phyloP scores from a whole-genome alignment of 805 yeast genomes.

The Candida silvatica region DNA sequence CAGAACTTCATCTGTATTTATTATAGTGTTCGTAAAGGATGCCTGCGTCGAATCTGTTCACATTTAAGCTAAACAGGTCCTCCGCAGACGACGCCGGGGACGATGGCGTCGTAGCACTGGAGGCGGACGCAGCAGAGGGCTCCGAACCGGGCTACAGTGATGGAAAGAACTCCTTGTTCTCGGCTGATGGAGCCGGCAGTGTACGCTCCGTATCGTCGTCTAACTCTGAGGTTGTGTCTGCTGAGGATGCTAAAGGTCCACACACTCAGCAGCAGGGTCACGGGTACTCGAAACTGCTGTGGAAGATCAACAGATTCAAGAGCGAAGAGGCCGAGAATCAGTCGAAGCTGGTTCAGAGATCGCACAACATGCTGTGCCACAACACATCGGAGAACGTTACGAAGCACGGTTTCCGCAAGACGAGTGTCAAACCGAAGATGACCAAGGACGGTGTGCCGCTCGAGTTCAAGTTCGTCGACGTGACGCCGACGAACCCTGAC shows the following conservation, averaged over 20 bases:
- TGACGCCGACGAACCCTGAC: slow-evolving; percentile 13
- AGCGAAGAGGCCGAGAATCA: slow-evolving; percentile 25
- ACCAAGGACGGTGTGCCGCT: slow-evolving; percentile 23
- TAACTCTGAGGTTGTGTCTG: background rate
- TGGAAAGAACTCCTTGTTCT: too few relatives aligned
- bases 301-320: slow-evolving; percentile 24
- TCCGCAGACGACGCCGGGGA: too few relatives aligned
- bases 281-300: slow-evolving; percentile 17
- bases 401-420: slow-evolving; percentile 20
- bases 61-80: too few relatives aligned
- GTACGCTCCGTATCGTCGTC: too few relatives aligned
- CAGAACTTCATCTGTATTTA: too few relatives aligned
- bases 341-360: slow-evolving; percentile 21
- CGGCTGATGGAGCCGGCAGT: too few relatives aligned
- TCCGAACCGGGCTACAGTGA: too few relatives aligned
- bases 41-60: too few relatives aligned
- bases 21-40: too few relatives aligned
- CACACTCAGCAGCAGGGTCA: background rate
- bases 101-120: too few relatives aligned
- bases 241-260: background rate
- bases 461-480: slow-evolving; percentile 27
- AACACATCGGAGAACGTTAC: slow-evolving; percentile 12
- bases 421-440: slow-evolving; percentile 22
- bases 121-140: too few relatives aligned
- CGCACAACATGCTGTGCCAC: slow-evolving; percentile 13